Evolutionary conservation across 495 filamentous ascomycete genomes (phyloP), one percentile per base, ranked within the genome.

Genomic region (Penicillium samsonianum): DNA sequence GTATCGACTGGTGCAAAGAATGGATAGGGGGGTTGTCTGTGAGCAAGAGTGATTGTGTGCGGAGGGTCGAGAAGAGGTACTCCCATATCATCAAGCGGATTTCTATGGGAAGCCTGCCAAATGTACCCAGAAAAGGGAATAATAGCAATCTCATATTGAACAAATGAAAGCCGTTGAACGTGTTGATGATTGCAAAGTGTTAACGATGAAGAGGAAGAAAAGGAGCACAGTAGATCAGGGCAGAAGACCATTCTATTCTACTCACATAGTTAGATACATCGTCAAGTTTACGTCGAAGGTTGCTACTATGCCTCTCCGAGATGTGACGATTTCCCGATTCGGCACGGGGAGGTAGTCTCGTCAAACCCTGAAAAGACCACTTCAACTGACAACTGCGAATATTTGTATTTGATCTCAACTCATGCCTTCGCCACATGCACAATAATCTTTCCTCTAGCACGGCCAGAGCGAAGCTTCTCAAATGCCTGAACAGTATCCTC

Each of bases 361-460:
- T 1, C 26, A 28, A 48, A 28, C 25, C n/a, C n/a, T 14, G 14
- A 30, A 30, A 31, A 2, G n/a, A 48, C n/a, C 14, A n/a, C 43
- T 8, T 9, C 30, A 12, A 33, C 30, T 33, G 10, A 4, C 23
- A 12, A n/a, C n/a, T n/a, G n/a, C 0, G 33, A 37, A 38, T 4
- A 38, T n/a, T 38, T 38, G 35, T 2, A 5, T 14, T 23, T 7
- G 4, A 8, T 47, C 14, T 17, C 26, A 43, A 17, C 49, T 68
- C 50, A 25, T 61, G 42, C 10, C 30, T 55, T 46, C 26, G 42
- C 59, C 10, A 87, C 79, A 57, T 80, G 71, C 14, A 92, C 74
- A 33, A 91, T 71, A 62, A 91, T 78, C 76, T 91, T 92, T 2
- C 88, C 88, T 60, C 75, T 84, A 19, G 82, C 74, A 46, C 82